Base-by-base conservation (phyloP, 1,284 basidiomycete genomes). In the Heliocybe sulcata region DNA sequence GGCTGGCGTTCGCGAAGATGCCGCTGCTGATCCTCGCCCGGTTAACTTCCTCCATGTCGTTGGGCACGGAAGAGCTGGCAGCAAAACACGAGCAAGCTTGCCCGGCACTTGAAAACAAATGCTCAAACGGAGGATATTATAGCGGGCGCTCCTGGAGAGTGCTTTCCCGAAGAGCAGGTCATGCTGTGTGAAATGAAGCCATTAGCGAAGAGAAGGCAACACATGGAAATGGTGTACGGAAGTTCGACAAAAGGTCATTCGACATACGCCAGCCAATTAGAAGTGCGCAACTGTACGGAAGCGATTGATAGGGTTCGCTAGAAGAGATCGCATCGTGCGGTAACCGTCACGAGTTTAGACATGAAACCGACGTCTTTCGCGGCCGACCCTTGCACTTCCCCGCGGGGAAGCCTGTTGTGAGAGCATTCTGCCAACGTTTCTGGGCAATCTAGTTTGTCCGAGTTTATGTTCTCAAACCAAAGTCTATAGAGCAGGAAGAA, bases 41-140 rank as follows among this genome's bases (percentile, higher is more conserved):
- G 50, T 63, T 63, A 55, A 67, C 56, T 61, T 77, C 66, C 59
- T 77, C 73, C 79, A 81, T 79, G 55, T 49, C 23, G 47, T 29
- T 14, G 47, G 23, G 57, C 54, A 33, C 45, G 52, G 45, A 45
- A 23, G 38, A 54, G 26, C 54, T 55, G 58, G 49, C 52, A 25
- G 53, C 3, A 42, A 42, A 42, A 20, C 38, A 42, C 38, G 38
- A 42, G 38, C 38, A 16, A 42, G 38, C 38, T 6, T 42, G 38
- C 38, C 38, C 38, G 29, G 29, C 4, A 31, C 16, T 42, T 16
- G n/a, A 42, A 42, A 42, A 42, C 38, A 42, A 20, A 42, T 42
- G 38, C 38, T 42, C 12, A 16, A 16, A 16, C 38, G 16, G 38
- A 42, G 8, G 38, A 20, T 42, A 20, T 42, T 42, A 42, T 42